Conservation (phyloP, 225 moss, liverwort and hornwort genomes). For the Sphagnum contortum region DNA sequence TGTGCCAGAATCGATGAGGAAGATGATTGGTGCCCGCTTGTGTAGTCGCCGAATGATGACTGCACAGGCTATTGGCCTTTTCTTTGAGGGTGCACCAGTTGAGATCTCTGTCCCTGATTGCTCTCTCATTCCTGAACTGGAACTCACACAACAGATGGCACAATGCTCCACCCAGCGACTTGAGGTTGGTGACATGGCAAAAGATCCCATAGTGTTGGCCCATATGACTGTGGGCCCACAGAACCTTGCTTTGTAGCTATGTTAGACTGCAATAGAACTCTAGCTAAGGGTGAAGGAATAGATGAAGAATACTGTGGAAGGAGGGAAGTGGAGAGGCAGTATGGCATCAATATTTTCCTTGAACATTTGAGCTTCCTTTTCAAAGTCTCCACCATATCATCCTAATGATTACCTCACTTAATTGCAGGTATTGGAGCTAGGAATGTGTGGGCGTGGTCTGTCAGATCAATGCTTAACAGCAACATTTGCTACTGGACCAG, state of each 20-base stretch:
- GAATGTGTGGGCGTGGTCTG: constrained; percentile 40
- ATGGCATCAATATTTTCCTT: too few species aligned
- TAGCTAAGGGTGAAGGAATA: too few species aligned
- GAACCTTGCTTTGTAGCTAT: too few species aligned
- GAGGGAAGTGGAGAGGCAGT: too few species aligned
- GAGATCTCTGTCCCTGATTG: constrained; percentile 43
- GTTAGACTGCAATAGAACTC: too few species aligned
- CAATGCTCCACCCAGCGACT: constrained; percentile 13
- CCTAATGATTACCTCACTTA: neutral
- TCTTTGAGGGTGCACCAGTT: constrained; percentile 18
- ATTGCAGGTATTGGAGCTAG: constrained; percentile 31
- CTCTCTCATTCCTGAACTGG: constrained; percentile 22
- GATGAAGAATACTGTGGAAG: too few species aligned
- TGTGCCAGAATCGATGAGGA: constrained; percentile 29
- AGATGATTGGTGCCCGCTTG: constrained; percentile 13
- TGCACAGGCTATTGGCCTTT: constrained; percentile 14
- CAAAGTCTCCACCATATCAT: too few species aligned
- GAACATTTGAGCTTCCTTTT: too few species aligned
- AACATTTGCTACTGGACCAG: constrained; percentile 7
- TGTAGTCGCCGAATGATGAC: constrained; percentile 34
- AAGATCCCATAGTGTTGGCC: too few species aligned
- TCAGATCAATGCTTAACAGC: constrained; percentile 25
- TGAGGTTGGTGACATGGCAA: constrained; percentile 10
- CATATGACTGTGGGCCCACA: too few species aligned
- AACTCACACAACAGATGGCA: constrained; percentile 14